phyloP scores from a whole-genome alignment of 2,329 filamentous ascomycete genomes.

The Podosphaera aphanis region DNA sequence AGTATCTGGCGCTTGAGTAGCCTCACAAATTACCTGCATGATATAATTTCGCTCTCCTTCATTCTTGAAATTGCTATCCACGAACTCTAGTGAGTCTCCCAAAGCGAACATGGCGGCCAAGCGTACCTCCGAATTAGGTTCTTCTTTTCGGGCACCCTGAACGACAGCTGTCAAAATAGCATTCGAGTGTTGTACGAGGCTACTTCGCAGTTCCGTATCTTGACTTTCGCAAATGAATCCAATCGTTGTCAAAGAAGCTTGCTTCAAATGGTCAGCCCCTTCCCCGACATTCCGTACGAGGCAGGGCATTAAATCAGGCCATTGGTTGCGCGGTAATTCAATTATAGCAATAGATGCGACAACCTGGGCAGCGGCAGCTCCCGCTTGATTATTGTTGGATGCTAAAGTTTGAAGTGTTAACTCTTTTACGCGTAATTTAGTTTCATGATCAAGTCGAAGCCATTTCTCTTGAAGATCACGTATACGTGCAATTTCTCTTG shows the following conservation, averaged over 20 bases:
- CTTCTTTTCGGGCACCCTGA: conserved; percentile 90
- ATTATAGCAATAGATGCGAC: conserved; percentile 86
- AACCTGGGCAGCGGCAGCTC: conserved; percentile 79
- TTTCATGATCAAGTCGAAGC: conserved; percentile 59
- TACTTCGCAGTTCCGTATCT: conserved; percentile 62
- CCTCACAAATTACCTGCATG: conserved; percentile 99
- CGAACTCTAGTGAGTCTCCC: conserved; percentile 90
- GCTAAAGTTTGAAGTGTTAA: conserved; percentile 70
- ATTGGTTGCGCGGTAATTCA: conserved; percentile 80
- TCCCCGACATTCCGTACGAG: conserved; percentile 84
- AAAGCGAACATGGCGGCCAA: conserved; percentile 82
- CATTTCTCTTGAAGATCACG: conserved; percentile 85
- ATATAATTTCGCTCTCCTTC: conserved; percentile 99
- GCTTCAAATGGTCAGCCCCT: conserved; percentile 72
- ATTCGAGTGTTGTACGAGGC: conserved; percentile 72
- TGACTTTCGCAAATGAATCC: conserved; percentile 96
- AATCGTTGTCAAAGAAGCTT: conserved; percentile 84
- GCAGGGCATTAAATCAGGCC: conserved; percentile 70
- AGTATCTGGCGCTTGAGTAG: conserved; percentile 76
- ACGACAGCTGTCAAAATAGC: conserved; percentile 95
- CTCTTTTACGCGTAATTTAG: conserved; percentile 73
- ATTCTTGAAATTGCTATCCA: conserved; percentile 95
- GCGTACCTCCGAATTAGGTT: conserved; percentile 74
- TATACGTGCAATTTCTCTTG: conserved; percentile 69
- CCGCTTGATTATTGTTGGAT: conserved; percentile 59